phyloP scores from a whole-genome alignment of 2,329 filamentous ascomycete genomes.

The Geoglossum cookeanum region DNA sequence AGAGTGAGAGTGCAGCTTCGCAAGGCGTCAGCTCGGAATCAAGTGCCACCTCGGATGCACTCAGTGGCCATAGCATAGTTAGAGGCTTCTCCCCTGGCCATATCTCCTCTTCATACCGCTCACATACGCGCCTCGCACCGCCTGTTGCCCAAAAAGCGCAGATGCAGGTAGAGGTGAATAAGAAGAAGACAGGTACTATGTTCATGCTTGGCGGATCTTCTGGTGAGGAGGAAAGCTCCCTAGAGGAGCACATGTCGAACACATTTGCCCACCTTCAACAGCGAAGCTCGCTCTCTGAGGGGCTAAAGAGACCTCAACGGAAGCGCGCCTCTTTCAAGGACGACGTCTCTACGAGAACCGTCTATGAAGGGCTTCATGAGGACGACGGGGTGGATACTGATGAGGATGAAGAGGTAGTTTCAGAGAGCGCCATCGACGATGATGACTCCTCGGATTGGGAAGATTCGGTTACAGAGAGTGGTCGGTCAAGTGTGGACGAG shows the following conservation, averaged over 20 bases:
- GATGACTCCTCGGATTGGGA: conserved; percentile 40
- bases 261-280: conserved; percentile 23
- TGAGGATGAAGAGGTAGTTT: conserved; percentile 43
- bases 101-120: conserved; percentile 48
- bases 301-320: conserved; percentile 34
- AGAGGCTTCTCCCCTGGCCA: conserved; percentile 71
- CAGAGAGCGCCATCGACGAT: conserved; percentile 62
- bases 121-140: conserved; percentile 33
- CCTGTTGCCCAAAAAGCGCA: conserved; percentile 35
- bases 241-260: conserved; percentile 37
- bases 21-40: conserved; percentile 34
- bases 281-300: conserved; percentile 35
- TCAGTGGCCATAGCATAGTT: conserved; percentile 51
- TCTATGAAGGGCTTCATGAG: conserved; percentile 24
- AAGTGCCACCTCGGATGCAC: conserved; percentile 38
- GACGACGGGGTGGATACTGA: conserved; percentile 41
- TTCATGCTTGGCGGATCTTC: conserved; percentile 43
- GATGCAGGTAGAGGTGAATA: conserved; percentile 24
- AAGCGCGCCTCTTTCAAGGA: conserved; percentile 73
- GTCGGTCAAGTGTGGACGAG: conserved; percentile 65
- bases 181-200: conserved; percentile 47
- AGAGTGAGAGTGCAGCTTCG: conserved; percentile 15
- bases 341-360: conserved; percentile 48
- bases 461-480: conserved; percentile 59
- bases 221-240: conserved; percentile 65